These are phyloP conservation scores for Moelleriella libera DNA, from an alignment of 2,329 filamentous ascomycete genomes.

Conservation along the genomic window DNA sequence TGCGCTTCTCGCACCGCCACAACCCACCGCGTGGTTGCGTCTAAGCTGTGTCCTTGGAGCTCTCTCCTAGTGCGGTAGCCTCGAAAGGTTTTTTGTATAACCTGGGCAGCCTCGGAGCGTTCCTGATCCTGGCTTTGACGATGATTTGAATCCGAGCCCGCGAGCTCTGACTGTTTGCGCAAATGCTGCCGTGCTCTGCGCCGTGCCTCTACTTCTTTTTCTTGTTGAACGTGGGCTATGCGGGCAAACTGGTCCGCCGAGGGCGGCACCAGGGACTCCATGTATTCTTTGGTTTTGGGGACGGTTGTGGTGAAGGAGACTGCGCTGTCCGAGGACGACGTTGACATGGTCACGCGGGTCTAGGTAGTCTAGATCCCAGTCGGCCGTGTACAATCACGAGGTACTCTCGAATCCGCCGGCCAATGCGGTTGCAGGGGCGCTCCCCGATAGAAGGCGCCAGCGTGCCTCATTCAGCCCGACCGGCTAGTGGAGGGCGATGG, in stretches of 20 bases:
- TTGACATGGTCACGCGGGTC: neutral
- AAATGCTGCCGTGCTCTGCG: conserved; percentile 22
- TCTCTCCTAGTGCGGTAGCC: conserved; percentile 62
- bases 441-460: neutral
- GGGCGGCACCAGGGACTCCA: conserved; percentile 35
- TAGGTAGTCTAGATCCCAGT: neutral
- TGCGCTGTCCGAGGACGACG: conserved; percentile 4
- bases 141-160: neutral
- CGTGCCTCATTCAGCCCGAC: neutral
- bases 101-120: conserved; percentile 31
- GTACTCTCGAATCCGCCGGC: neutral
- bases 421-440: neutral
- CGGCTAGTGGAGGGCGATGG: neutral
- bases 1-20: conserved; percentile 47
- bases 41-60: conserved; percentile 52
- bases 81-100: conserved; percentile 61
- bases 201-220: conserved; percentile 28
- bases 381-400: neutral
- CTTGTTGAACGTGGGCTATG: conserved; percentile 33
- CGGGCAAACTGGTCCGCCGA: conserved; percentile 30
- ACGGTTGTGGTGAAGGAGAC: conserved; percentile 3
- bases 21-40: conserved; percentile 57
- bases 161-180: conserved; percentile 12
- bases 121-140: conserved; percentile 4
- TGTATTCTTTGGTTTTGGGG: conserved; percentile 26